Conservation (phyloP, 345 rosid genomes). For the Litchi chinensis region DNA sequence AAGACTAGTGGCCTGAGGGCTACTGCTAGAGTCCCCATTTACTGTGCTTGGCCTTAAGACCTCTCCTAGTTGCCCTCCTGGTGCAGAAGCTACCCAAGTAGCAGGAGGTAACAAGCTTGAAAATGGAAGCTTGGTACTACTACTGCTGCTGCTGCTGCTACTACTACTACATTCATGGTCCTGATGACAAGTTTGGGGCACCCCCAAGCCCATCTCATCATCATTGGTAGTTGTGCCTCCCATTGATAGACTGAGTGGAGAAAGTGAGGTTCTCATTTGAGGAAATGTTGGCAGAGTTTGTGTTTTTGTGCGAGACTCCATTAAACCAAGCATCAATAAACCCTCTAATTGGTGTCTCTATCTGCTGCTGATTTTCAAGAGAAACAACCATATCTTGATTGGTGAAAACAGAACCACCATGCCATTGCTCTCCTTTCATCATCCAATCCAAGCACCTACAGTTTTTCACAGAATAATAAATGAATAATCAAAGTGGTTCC, state of each 20-base stretch:
- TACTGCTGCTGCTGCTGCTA: too few species aligned
- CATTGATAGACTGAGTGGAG: constrained; percentile 55
- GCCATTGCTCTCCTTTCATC: constrained; percentile 40
- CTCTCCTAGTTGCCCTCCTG: constrained; percentile 83
- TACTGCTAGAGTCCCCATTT: constrained; percentile 30
- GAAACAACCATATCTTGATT: constrained; percentile 25
- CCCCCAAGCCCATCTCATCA: constrained; percentile 45
- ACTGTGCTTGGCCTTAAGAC: constrained; percentile 47
- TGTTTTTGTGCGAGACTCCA: constrained; percentile 29
- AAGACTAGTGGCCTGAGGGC: constrained; percentile 41
- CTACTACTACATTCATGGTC: constrained; percentile 23
- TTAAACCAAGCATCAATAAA: constrained; percentile 65
- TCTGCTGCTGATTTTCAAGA: constrained; percentile 18
- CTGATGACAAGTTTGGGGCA: constrained; percentile 32
- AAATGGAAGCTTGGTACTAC: constrained; percentile 21
- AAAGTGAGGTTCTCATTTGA: constrained; percentile 40
- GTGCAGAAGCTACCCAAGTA: constrained; percentile 41
- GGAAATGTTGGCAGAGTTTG: constrained; percentile 33
- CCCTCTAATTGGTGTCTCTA: constrained; percentile 35
- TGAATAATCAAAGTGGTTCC: too few species aligned
- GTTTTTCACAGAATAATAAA: not conserved
- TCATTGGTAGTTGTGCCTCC: constrained; percentile 41
- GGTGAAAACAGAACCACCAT: constrained; percentile 17
- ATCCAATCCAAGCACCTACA: constrained; percentile 43
- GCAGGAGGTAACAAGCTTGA: constrained; percentile 45